Percentiles rank a stretch among this genome's conserved stretches.
Evolutionary conservation across 257 asterid species (phyloP).

Genomic region (Solanum virginianum): DNA sequence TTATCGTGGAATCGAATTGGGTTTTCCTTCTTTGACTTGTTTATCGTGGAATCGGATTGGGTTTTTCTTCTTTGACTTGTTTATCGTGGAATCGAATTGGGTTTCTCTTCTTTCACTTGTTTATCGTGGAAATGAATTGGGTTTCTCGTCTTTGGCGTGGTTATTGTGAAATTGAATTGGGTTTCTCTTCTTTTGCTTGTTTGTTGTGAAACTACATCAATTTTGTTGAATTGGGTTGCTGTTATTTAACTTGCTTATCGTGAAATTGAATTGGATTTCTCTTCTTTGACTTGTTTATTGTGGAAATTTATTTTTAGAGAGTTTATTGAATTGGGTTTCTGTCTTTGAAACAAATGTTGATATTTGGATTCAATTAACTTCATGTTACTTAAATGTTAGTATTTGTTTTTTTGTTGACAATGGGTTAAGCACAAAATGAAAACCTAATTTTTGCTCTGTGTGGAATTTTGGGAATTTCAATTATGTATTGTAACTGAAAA

Average conservation of each 20-base stretch:
- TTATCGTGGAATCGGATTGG: neutral
- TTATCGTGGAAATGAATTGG: neutral
- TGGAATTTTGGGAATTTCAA: neutral
- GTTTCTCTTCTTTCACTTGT: neutral
- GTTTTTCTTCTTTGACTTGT: neutral
- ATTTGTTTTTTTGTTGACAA: neutral
- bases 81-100: neutral
- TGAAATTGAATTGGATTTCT: neutral
- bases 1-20: neutral
- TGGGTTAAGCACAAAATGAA: neutral
- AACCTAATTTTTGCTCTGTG: neutral
- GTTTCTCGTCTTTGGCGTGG: neutral
- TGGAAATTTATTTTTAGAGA: neutral
- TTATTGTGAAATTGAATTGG: neutral
- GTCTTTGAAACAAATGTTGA: neutral
- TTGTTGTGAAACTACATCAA: neutral
- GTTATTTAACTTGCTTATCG: neutral
- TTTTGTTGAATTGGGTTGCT: neutral
- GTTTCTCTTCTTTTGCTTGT: neutral
- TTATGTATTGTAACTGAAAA: neutral
- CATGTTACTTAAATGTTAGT: neutral
- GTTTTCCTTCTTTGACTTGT: neutral
- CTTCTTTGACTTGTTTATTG: neutral
- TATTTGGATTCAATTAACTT: neutral
- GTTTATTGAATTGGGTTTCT: neutral